Base-by-base conservation (phyloP, 148 eudicot species). In the Cornus florida region DNA sequence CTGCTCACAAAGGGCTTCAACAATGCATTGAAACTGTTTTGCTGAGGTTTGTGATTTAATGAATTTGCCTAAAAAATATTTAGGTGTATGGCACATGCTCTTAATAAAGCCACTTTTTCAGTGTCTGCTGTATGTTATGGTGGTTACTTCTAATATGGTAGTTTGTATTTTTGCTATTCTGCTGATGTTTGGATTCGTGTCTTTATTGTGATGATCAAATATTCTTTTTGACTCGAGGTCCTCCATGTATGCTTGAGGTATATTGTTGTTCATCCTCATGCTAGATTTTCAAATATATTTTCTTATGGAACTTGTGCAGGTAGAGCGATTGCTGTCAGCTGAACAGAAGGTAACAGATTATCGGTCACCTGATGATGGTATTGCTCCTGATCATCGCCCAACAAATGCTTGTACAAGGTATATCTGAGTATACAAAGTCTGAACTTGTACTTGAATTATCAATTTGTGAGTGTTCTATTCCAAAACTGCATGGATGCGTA, bases 1-100 rank as follows among this genome's bases (percentile, higher is more conserved):
- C 95, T 77, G 98, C 99, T 78, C 86, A 92, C 80, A 93, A 91
- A 82, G 99, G 99, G 77, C 99, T 96, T 84, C 95, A 96, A 83
- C 99, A 96, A 75, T 96, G 99, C 83, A 92, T 96, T 72, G 99
- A 93, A 71, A 93, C 99, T 64, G 99, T 96, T 73, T 96, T 94
- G 99, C 99, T 67, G 98, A 96, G 99, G 98, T 96, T 56, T 86
- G 92, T 84, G 68, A 78, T 41, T 41, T 72, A 69, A 73, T 23
- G 69, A 43, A 72, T 62, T 82, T n/a, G 24, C 22, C 23, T 43
- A 39, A 74, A 43, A 43, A 53, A 50, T 66, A 4, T 48, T 65
- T 10, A 67, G 75, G 71, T 53, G 67, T 68, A 67, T 31, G 35
- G 38, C 75, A 10, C 59, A 66, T 57, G 12, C 62, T 20, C 16